Evolutionary conservation across 306 rosid species (phyloP), one percentile per base, ranked within the genome.

Genomic region (Castanopsis chinensis): DNA sequence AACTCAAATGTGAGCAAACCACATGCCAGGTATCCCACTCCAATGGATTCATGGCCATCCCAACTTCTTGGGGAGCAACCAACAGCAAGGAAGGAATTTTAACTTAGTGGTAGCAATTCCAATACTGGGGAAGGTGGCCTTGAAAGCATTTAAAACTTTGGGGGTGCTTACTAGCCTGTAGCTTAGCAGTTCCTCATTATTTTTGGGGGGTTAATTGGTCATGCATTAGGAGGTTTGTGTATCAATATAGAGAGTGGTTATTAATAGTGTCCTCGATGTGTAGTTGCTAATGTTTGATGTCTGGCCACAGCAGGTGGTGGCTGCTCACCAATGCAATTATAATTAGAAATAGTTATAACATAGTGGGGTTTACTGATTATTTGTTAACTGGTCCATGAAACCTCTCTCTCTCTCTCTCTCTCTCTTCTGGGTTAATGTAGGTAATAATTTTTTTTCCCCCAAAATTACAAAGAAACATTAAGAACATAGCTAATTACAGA

Each of bases 1-100:
- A 13, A 83, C 60, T 60, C 94, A 18, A 74, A 86, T 27, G 75
- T 96, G 71, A 91, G 92, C 60, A 96, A 91, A 86, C 99, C 99
- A 12, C 98, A 93, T 84, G 88, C 98, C 18, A 88, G 98, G 87
- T 96, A 96, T 85, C 98, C 97, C n/a, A 90, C 97, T 30, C 86
- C 91, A 17, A 89, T 86, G 10, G 97, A 96, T 77, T 86, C 90
- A 5, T 93, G 99, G 99, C 97, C 97, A 12, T 85, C 88, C 5
- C 84, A 88, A 79, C 89, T 96, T 87, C 96, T 93, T 18, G 88
- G 87, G 55, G 82, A 82, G 87, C 86, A 86, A 59, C 89, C 81
- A 76, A 77, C 86, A 79, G 77, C 68, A 61, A 86, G 78, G 75
- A 75, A 76, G 72, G 78, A 72, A 14, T 52, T 33, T 32, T 41